Evolutionary conservation across 352 stramenopile genomes (phyloP), one percentile per base, ranked within the genome.

Genomic region (Phytopythium boreale): DNA sequence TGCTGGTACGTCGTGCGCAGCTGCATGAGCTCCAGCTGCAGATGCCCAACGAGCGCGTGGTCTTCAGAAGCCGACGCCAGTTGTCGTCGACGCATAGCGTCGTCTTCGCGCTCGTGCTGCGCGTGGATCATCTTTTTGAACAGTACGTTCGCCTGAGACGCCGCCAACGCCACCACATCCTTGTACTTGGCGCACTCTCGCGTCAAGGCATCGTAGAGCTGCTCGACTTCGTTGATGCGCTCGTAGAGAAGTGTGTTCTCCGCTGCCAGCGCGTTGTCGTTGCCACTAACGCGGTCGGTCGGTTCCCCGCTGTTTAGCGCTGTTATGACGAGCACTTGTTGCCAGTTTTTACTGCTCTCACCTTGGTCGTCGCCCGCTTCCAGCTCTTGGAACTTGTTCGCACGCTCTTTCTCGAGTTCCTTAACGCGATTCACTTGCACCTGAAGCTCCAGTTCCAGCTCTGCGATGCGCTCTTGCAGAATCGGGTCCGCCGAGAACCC

Each of bases 1-100:
- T 89, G 79, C 64, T 95, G 87, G 68, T 92, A 95, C 17, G 77
- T 88, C 5, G 72, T 47, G 62, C 92, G 96, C n/a, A 96, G 86
- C n/a, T 93, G 78, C 65, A 95, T 80, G 19, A 98, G 70, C 65
- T 97, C 83, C 34, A 93, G 80, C 67, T 98, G 94, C 15, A 98
- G 72, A 58, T 84, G 74, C 1, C 88, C 93, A 41, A 98, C 94
- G 36, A 98, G 78, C 5, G 89, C 79, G 47, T 97, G 89, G 67
- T 98, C 94, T 64, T 98, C 93, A 3, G 77, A 93, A 0, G 85
- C 76, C 0, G 73, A 78, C 61, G 93, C 90, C 17, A 96, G 67
- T 37, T 97, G 80, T 7, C 72, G 71, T 17, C 39, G 24, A 0
- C 56, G 37, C 20, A 15, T 29, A 0, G 24, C 24, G 3, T 52